Conservation (phyloP, 139 green algal species). For the Asterochloris sp. region DNA sequence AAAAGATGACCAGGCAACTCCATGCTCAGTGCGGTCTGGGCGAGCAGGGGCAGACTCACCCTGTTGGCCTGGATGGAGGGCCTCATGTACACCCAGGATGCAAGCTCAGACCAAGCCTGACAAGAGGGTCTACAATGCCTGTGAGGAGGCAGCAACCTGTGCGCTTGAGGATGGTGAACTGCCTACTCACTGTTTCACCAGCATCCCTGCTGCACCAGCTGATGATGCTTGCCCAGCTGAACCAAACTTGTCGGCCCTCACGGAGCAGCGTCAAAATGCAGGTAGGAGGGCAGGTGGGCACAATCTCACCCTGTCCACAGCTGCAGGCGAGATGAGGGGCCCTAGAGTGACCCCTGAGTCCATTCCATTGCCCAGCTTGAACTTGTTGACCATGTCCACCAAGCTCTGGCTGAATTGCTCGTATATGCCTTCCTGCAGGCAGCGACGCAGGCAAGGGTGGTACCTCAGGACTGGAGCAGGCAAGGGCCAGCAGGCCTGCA, state of each 20-base stretch:
- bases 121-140: too few species aligned
- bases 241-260: background rate
- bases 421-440: conserved; percentile 43
- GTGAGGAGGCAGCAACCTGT: too few species aligned
- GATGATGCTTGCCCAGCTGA: background rate
- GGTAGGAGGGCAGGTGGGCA: background rate
- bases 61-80: too few species aligned
- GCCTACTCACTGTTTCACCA: too few species aligned
- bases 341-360: conserved; percentile 64
- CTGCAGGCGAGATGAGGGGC: conserved; percentile 77
- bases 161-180: too few species aligned
- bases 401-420: conserved; percentile 48
- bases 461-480: background rate
- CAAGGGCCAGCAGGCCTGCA: too few species aligned
- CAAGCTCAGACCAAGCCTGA: too few species aligned
- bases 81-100: too few species aligned
- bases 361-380: conserved; percentile 75
- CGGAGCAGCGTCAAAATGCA: background rate
- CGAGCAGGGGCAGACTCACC: too few species aligned
- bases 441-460: background rate
- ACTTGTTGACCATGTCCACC: conserved; percentile 39
- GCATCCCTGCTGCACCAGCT: too few species aligned
- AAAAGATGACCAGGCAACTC: too few species aligned
- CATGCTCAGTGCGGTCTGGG: too few species aligned
- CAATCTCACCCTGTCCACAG: conserved; percentile 46